Percentiles rank a stretch among this genome's conserved stretches.
These are phyloP conservation scores for Biscogniauxia sp. DNA, from an alignment of 2,329 filamentous ascomycete species.

Conservation along the genomic window DNA sequence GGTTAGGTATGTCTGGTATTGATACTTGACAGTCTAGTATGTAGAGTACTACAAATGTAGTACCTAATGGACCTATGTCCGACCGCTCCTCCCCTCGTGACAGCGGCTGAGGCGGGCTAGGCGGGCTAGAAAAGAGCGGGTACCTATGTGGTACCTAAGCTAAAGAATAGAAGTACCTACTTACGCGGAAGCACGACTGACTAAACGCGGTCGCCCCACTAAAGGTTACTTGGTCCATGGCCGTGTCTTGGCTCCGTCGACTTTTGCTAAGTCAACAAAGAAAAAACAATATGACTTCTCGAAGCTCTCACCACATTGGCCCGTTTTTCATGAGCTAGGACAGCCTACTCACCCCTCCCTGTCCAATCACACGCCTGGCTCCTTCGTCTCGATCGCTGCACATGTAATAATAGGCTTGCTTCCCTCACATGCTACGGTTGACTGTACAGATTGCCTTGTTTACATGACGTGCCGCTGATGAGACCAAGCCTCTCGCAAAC, in stretches of 20 bases:
- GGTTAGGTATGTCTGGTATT: too few relatives aligned
- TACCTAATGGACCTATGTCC: too few relatives aligned
- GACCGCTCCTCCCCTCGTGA: too few relatives aligned
- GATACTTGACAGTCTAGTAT: too few relatives aligned
- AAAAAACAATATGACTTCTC: slow-evolving; percentile 4
- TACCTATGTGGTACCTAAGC: too few relatives aligned
- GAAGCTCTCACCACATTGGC: not conserved
- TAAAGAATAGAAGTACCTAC: too few relatives aligned
- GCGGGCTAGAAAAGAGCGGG: too few relatives aligned
- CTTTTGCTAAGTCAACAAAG: slow-evolving; percentile 12
- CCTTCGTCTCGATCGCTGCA: not conserved
- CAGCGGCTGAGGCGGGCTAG: too few relatives aligned
- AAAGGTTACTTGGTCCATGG: not conserved
- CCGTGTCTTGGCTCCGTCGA: not conserved
- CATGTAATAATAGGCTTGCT: not conserved
- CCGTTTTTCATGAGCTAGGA: slow-evolving; percentile 1
- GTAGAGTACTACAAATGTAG: too few relatives aligned
- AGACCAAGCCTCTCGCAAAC: not conserved
- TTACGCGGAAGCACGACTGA: not conserved
- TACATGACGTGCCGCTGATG: not conserved
- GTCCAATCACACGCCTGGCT: not conserved
- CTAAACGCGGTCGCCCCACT: slow-evolving; percentile 2
- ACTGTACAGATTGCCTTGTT: not conserved
- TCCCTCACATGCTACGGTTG: not conserved
- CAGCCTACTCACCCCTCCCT: not conserved